Evolutionary conservation across 257 asterid species (phyloP), one percentile per base, ranked within the genome.

Genomic region (Asclepias syriaca): DNA sequence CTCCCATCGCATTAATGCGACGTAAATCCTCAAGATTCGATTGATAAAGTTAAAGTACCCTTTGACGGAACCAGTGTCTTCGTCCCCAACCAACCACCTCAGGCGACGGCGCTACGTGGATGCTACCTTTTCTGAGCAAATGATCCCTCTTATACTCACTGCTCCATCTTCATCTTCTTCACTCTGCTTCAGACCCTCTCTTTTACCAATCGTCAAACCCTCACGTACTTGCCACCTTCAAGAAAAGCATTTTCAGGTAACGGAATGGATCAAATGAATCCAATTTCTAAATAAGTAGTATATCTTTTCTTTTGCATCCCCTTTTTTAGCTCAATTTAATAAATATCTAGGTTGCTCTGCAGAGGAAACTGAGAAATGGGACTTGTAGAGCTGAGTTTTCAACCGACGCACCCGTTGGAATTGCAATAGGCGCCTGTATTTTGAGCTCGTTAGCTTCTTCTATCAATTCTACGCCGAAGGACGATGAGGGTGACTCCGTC

Each of bases 381-480:
- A 81, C 67, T 79, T 88, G 96, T 76, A 84, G 87, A 82, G 97
- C 97, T 48, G 93, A 89, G 81, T 76, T 91, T n/a, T 84, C 89
- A 32, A 77, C 84, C 48, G 99, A 94, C 73, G 90, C 86, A 74
- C 91, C 99, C 22, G 86, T 85, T 51, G 89, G 96, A 12, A 29
- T 84, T 4, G 97, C 97, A 11, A 91, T 94, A 75, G 97, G 99
- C 70, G 97, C 90, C 24, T 87, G 97, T 76, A 84, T 94, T 74
- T 84, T 94, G 11, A 89, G 77, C 88, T 91, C 99, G 72, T 82
- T 88, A 64, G 77, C 81, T 78, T 91, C 87, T 27, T 96, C 97
- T 64, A 65, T 75, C 73, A 22, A 79, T 79, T 84, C 88, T 18
- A 65, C 87, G 43, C 81, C 83, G 66, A 93, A 89, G 78, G 97